Evolutionary conservation across 129 eudicot genomes (phyloP), one percentile per base, ranked within the genome.

Genomic region (Tanacetum coccineum): DNA sequence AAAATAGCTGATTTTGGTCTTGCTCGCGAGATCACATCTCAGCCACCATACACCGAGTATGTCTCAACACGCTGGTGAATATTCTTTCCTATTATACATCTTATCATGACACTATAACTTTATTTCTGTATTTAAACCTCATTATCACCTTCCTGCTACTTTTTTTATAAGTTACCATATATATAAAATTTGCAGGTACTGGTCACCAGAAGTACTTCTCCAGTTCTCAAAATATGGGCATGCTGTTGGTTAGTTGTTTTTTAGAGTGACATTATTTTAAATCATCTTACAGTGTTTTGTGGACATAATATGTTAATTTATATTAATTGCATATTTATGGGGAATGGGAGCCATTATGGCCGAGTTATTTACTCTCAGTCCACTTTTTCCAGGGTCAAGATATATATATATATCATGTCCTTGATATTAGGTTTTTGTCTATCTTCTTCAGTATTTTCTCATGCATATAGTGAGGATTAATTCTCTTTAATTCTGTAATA

Each of bases 1-100:
- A 91, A 91, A 75, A 61, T 91, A 74, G 97, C 97, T 79, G 97
- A 91, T 81, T 91, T 91, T 71, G 97, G 97, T 79, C 96, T 91
- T 70, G 97, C 97, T 70, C 93, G 97, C 17, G 96, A 91, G 86
- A 91, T 87, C 60, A 75, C 71, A 55, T 87, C 97, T 59, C 78
- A 28, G 49, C 95, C 97, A 59, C 97, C 97, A 14, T 91, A 82
- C 68, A 91, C 97, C 3, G 97, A 91, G 57, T 91, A 91, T 77
- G 97, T 91, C 62, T 87, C 97, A 47, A 91, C 97, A 59, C 97
- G 97, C 72, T 91, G 97, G 97, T 87, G 73, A 61, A 86, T 84
- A 55, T 73, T 50, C 32, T 47, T 74, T 18, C 53, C n/a, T 30
- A 52, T 53, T 62, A 12, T n/a, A n/a, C 18, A 21, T 59, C 42